Base-by-base conservation (phyloP, 2,329 filamentous ascomycete genomes). In the Calonectria hongkongensis region DNA sequence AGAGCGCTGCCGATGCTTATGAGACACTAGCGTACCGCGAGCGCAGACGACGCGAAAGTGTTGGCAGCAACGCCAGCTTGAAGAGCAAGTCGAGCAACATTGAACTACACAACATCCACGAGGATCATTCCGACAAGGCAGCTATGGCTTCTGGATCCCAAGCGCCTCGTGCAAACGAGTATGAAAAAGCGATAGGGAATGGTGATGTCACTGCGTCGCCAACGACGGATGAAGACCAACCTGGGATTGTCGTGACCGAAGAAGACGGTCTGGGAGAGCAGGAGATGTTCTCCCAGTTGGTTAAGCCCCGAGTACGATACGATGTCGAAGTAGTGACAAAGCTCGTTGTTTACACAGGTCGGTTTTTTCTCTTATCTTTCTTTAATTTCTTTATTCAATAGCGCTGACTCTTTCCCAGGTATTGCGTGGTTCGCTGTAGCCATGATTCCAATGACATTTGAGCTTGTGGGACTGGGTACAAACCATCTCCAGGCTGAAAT, bases 281-380 rank as follows among this genome's bases (percentile, higher is more conserved):
- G 77, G 94, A 97, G 82, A 93, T 98, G 83, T 98, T 98, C 83
- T 93, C 92, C 54, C 92, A 90, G 81, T 88, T 98, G 68, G 93
- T 95, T 75, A 95, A 94, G 85, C 95, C 97, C 62, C 92, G 97
- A 77, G 96, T 98, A 72, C 89, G 96, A 78, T 99, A 98, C 81
- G 97, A 99, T 84, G 96, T 98, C n/a, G 97, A 99, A 84, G 96
- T 99, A 47, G 94, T 99, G 45, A 98, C 97, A 6, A 98, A 98
- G 85, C 85, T 99, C 73, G 94, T 99, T 79, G 95, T 99, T 28
- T 99, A 99, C 86, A 90, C 94, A 72, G 97, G 96, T 95, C 86
- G 84, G 92, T 80, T 39, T 13, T 13, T 21, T 43, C 6, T 33
- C 2, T 71, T 62, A 30, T 43, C 47, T 58, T 48, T 60, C 69